Percentiles rank a stretch among this genome's conserved stretches.
Conservation (phyloP, 176 grass and related monocot species). For the Bolboschoenus planiculmis region DNA sequence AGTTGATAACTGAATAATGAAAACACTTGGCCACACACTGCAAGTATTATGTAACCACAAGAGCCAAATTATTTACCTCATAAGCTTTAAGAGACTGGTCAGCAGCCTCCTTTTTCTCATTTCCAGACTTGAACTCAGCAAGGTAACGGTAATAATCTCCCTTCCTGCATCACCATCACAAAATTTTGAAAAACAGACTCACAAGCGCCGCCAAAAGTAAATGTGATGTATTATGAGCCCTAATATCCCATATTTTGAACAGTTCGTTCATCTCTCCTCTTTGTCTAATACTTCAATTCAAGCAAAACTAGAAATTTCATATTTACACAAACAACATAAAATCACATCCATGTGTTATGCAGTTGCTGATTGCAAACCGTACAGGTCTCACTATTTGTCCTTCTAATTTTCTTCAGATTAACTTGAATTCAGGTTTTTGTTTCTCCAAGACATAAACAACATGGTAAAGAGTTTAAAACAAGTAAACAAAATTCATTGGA, state of each 20-base stretch:
- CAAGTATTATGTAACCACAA: neutral
- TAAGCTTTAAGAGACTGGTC: constrained; percentile 59
- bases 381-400: neutral
- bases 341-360: neutral
- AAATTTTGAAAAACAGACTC: neutral
- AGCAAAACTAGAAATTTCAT: neutral
- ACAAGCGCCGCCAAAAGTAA: neutral
- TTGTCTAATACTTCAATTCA: neutral
- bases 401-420: neutral
- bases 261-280: neutral
- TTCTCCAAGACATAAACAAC: neutral
- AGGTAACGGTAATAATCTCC: constrained; percentile 66
- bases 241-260: neutral
- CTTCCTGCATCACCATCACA: constrained; percentile 38
- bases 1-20: neutral
- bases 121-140: constrained; percentile 44
- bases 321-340: neutral
- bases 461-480: neutral
- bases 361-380: neutral
- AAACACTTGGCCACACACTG: neutral
- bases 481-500: neutral
- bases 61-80: constrained; percentile 22
- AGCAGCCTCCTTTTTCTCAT: constrained; percentile 38
- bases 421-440: neutral
- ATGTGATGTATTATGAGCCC: neutral